Evolutionary conservation across 2,329 filamentous ascomycete genomes (phyloP).

Genomic region (Nemania sp.): DNA sequence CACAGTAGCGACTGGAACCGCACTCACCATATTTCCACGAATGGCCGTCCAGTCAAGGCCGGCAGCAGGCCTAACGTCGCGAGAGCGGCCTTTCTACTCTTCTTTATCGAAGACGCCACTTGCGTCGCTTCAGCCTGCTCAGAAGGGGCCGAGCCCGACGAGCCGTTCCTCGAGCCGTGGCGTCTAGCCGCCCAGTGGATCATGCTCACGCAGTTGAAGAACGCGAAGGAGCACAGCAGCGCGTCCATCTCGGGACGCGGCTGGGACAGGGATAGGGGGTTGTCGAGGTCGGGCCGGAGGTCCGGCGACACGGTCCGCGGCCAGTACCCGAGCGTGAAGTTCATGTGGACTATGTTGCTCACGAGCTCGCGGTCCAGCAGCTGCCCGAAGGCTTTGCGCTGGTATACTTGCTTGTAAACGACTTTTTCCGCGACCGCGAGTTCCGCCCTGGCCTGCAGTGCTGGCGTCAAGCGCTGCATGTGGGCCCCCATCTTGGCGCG

Average conservation of each 20-base stretch:
- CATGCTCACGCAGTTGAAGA: constrained; percentile 12
- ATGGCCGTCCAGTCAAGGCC: background rate
- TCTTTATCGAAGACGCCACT: background rate
- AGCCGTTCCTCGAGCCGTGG: background rate
- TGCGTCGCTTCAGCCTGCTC: background rate
- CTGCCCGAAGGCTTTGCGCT: constrained; percentile 7
- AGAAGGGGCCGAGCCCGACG: background rate
- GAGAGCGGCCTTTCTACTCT: constrained; percentile 12
- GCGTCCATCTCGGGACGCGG: background rate
- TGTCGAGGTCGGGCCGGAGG: constrained; percentile 2
- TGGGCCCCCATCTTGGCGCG: background rate
- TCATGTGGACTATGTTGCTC: background rate
- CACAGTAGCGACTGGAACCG: background rate
- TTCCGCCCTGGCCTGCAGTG: constrained; percentile 1
- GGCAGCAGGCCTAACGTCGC: background rate
- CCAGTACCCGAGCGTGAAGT: constrained; percentile 11
- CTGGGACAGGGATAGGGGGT: background rate
- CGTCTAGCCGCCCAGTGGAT: constrained; percentile 14
- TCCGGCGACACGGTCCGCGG: background rate
- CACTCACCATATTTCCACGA: constrained; percentile 8
- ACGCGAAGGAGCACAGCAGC: constrained; percentile 2
- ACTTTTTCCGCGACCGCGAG: constrained; percentile 4
- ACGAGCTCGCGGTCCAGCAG: background rate
- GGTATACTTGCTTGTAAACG: constrained; percentile 11
- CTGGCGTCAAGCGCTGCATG: constrained; percentile 5